Evolutionary conservation across 139 green algal species (phyloP).

Genomic region (Chlamydomonas incerta): DNA sequence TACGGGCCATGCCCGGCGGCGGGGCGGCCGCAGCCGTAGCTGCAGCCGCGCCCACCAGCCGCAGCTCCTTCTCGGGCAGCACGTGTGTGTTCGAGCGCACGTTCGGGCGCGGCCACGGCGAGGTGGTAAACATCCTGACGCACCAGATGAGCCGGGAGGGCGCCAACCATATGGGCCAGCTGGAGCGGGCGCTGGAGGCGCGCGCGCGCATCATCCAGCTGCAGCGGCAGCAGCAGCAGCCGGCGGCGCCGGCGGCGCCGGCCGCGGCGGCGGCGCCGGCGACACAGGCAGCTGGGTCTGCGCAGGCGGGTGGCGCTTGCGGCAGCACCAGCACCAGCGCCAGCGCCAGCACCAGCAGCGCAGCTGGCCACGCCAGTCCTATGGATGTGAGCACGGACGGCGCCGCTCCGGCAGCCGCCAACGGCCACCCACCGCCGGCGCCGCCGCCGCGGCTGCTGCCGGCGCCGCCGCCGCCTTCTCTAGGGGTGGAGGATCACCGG

Average conservation of each 20-base stretch:
- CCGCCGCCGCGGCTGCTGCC: neutral
- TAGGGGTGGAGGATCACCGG: neutral
- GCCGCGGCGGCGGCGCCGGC: too few relatives aligned
- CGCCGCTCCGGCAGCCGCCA: too few relatives aligned
- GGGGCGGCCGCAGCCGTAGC: neutral
- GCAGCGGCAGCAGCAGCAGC: neutral
- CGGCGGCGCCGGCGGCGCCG: neutral
- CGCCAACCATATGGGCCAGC: neutral
- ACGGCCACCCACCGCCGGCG: too few relatives aligned
- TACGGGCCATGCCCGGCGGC: neutral
- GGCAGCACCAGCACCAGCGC: neutral
- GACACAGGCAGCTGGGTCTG: too few relatives aligned
- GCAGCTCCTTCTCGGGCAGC: too few relatives aligned
- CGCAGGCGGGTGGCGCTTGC: too few relatives aligned
- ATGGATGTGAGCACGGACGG: too few relatives aligned
- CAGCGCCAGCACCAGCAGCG: neutral
- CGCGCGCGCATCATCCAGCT: neutral
- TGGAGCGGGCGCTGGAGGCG: slow-evolving; percentile 25
- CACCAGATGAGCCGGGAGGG: slow-evolving; percentile 23
- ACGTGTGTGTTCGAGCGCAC: neutral
- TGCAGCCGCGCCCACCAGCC: too few relatives aligned
- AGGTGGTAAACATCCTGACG: neutral
- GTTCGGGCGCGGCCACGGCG: slow-evolving; percentile 5
- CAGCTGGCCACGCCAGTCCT: too few relatives aligned
- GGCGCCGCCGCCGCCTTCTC: neutral